These are phyloP conservation scores for Mortierella sp. DNA, from an alignment of 371 early-diverging fungal genomes.

Conservation along the genomic window DNA sequence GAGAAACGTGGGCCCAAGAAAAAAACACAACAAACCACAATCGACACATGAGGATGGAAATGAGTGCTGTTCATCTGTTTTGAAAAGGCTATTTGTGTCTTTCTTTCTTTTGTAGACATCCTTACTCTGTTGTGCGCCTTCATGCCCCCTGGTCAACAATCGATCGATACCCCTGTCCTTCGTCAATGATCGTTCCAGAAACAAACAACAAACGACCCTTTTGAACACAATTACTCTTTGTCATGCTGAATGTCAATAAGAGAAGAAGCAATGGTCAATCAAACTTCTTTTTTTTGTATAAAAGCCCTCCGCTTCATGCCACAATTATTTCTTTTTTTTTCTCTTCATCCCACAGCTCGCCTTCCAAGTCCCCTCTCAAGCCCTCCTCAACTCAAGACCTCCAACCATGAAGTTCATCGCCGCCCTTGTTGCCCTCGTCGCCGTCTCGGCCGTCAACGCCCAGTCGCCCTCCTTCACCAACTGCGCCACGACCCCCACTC, in stretches of 20 bases:
- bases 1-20: too few relatives aligned
- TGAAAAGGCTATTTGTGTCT: not conserved
- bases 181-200: not conserved
- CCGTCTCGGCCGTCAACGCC: slow-evolving; percentile 11
- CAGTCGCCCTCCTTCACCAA: slow-evolving; percentile 13
- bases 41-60: not conserved
- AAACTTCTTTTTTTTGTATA: not conserved
- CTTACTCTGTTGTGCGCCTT: not conserved
- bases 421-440: slow-evolving; percentile 16
- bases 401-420: slow-evolving; percentile 35
- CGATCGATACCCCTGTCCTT: not conserved
- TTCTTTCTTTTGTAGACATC: not conserved
- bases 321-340: not conserved
- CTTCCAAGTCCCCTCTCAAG: not conserved
- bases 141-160: not conserved
- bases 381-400: not conserved
- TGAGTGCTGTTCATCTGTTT: not conserved
- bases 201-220: not conserved
- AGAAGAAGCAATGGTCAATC: not conserved
- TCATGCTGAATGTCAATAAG: slow-evolving; percentile 2
- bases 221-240: slow-evolving; percentile 12
- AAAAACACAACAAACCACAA: not conserved
- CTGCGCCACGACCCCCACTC: slow-evolving; percentile 27
- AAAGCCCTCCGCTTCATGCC: not conserved
- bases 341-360: slow-evolving; percentile 11